Percentiles rank a stretch among this genome's conserved stretches.
These are phyloP conservation scores for Solanum hybrid DNA, from an alignment of 305 asterid species.

Conservation along the genomic window DNA sequence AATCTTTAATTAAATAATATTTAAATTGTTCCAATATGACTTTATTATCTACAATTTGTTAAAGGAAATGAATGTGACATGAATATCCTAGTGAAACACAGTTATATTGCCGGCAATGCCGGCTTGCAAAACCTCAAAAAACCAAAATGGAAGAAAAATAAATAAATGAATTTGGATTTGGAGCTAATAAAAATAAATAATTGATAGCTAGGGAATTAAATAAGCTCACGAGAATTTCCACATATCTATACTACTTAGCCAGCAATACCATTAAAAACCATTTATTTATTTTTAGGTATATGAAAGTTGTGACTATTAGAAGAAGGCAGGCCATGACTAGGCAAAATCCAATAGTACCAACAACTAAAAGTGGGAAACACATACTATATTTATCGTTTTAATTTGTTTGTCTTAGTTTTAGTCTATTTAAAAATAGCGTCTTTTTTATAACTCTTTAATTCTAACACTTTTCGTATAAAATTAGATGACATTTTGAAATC, in stretches of 20 bases:
- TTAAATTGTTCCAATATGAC: not conserved
- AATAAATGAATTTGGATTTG: not conserved
- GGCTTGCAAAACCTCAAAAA: conserved; percentile 7
- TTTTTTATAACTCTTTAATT: too few species aligned
- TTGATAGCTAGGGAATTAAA: conserved; percentile 19
- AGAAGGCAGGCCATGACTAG: conserved; percentile 4
- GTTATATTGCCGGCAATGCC: conserved; percentile 37
- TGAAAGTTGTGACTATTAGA: conserved; percentile 9
- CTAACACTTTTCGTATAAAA: not conserved
- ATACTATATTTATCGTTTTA: not conserved
- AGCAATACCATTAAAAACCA: conserved; percentile 8
- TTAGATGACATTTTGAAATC: too few species aligned
- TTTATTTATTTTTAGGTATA: conserved; percentile 12
- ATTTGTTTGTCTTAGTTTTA: too few species aligned
- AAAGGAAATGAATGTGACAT: not conserved
- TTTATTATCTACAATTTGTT: not conserved
- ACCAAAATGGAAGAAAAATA: not conserved
- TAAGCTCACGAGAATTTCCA: conserved; percentile 35
- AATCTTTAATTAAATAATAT: not conserved
- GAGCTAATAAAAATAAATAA: not conserved
- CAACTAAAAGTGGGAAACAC: not conserved
- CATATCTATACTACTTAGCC: conserved; percentile 5
- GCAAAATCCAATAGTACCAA: conserved; percentile 12
- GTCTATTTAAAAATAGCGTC: rapidly evolving
- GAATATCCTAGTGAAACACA: not conserved